Evolutionary conservation across 768 basidiomycete genomes (phyloP), one percentile per base, ranked within the genome.

Genomic region (Fomitopsis serialis): DNA sequence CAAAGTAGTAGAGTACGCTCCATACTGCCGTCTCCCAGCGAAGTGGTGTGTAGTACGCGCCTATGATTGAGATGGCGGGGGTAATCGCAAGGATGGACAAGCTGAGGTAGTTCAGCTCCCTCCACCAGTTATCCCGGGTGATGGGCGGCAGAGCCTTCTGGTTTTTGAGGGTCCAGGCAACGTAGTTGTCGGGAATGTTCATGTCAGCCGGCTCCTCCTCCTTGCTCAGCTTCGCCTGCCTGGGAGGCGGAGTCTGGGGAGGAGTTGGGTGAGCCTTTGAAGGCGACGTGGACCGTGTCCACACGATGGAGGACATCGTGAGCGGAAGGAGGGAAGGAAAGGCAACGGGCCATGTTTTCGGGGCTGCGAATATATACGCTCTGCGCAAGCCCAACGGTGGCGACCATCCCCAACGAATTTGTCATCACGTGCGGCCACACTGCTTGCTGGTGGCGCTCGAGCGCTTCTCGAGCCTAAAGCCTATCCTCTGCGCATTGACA

Each of bases 71-170:
- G 52, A 93, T 59, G 10, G 76, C 70, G 9, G 94, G 92, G 0
- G 90, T 88, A 57, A 85, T 55, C 43, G 83, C 79, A 43, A 94
- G 72, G 34, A 89, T 75, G 23, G 74, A 68, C 62, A 91, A 73
- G 61, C 89, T 92, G 74, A 92, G 52, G 32, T 53, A 95, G 69
- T 88, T 84, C 59, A 92, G 70, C 63, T 91, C 86, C 22, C 72
- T 72, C 61, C 68, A 67, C 57, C 73, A 63, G 62, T 75, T 82
- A 52, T 63, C 56, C 67, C 66, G 70, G 7, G 72, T 73, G 54
- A 81, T 63, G 5, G 79, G 79, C 0, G 78, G 78, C 6, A 76
- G 71, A 32, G 72, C 66, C 66, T 77, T 78, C 55, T 74, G 72
- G 53, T 70, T 76, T 55, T 71, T 71, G 60, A 81, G 68, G n/a